phyloP scores from a whole-genome alignment of 306 rosid species.

The Vigna mungo region DNA sequence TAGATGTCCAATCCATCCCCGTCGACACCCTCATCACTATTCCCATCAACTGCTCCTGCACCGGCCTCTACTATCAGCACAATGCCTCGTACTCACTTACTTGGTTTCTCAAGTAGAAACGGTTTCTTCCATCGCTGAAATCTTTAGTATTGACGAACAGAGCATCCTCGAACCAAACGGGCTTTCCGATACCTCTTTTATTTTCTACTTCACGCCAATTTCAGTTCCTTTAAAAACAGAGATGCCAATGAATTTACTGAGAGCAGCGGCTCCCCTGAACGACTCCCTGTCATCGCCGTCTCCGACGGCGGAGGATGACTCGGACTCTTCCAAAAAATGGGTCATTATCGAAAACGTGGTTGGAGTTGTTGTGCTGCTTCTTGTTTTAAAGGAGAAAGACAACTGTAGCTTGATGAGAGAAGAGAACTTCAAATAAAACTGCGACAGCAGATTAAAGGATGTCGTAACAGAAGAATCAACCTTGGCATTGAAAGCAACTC shows the following conservation, averaged over 20 bases:
- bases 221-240: slow-evolving; percentile 56
- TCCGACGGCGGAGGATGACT: not conserved
- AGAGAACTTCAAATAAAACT: no score
- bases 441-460: no score
- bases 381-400: not conserved
- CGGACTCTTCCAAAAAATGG: slow-evolving; percentile 56
- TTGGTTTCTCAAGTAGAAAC: slow-evolving; percentile 46
- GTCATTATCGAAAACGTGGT: slow-evolving; percentile 55
- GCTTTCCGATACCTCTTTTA: not conserved
- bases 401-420: no score
- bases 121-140: slow-evolving; percentile 38
- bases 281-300: not conserved
- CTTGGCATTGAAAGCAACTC: no score
- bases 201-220: slow-evolving; percentile 64
- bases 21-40: slow-evolving; percentile 44
- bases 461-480: no score
- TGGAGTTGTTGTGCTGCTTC: slow-evolving; percentile 50
- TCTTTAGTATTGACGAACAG: slow-evolving; percentile 47
- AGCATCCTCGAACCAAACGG: slow-evolving; percentile 56
- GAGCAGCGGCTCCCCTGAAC: slow-evolving; percentile 29
- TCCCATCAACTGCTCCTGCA: slow-evolving; percentile 68
- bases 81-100: slow-evolving; percentile 61
- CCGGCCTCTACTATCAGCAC: slow-evolving; percentile 55
- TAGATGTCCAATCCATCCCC: slow-evolving; percentile 48
- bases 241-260: slow-evolving; percentile 39